Conservation (phyloP, 2,329 filamentous ascomycete genomes). For the Cytospora chrysosperma region DNA sequence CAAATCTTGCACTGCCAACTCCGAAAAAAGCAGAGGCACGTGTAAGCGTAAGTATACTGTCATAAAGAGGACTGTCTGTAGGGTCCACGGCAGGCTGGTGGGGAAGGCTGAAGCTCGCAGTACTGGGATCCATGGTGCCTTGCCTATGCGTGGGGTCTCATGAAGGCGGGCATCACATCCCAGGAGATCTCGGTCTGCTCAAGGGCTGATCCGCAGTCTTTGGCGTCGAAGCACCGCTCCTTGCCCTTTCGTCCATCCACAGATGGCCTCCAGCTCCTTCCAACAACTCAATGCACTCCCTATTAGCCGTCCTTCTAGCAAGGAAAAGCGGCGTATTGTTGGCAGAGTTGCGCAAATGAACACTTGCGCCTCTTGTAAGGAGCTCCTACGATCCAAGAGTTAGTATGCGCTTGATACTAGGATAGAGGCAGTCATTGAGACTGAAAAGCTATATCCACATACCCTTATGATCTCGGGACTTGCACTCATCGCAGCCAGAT, state of each 20-base stretch:
- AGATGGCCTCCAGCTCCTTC: constrained; percentile 60
- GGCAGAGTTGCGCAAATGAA: constrained; percentile 63
- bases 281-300: constrained; percentile 53
- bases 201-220: constrained; percentile 10
- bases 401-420: background rate
- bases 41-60: background rate
- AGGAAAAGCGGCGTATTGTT: constrained; percentile 67
- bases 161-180: constrained; percentile 1
- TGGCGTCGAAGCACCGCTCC: constrained; percentile 20
- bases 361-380: constrained; percentile 61
- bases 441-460: background rate
- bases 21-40: background rate
- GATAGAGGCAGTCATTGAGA: background rate
- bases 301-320: constrained; percentile 57
- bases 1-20: background rate
- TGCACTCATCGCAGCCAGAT: constrained; percentile 57
- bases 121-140: background rate
- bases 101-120: background rate
- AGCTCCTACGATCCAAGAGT: constrained; percentile 43
- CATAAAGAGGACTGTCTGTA: background rate
- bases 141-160: background rate
- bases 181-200: constrained; percentile 22
- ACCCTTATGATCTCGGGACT: constrained; percentile 50
- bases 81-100: background rate
- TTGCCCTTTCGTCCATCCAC: constrained; percentile 48